Conservation (phyloP, 352 stramenopile species). For the Globisporangium parvum region DNA sequence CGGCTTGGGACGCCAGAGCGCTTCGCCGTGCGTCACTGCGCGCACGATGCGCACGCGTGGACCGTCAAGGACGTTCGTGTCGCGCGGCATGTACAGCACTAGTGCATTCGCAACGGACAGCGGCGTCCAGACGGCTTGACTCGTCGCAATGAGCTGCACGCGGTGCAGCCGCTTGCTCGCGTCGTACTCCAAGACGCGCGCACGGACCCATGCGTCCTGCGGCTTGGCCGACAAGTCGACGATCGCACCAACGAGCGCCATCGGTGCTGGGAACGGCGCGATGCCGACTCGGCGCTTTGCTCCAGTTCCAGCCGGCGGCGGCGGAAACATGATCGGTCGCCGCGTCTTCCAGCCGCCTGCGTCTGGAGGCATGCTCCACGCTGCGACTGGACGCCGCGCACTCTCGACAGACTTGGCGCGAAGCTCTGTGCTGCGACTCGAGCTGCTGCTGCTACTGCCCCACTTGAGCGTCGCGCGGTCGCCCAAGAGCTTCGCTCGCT, state of each 20-base stretch:
- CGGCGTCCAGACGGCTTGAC: slow-evolving; percentile 53
- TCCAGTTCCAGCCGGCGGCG: slow-evolving; percentile 15
- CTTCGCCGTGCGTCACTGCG: slow-evolving; percentile 39
- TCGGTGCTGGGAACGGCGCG: slow-evolving; percentile 44
- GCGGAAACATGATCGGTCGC: slow-evolving; percentile 42
- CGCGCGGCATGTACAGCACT: slow-evolving; percentile 54
- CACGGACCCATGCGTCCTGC: slow-evolving; percentile 64
- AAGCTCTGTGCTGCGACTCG: slow-evolving; percentile 17
- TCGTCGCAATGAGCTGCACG: slow-evolving; percentile 49
- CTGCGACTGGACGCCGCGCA: slow-evolving; percentile 23
- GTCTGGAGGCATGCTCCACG: slow-evolving; percentile 30
- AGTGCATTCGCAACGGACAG: slow-evolving; percentile 55
- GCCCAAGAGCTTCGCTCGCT: slow-evolving; percentile 39
- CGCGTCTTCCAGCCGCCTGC: slow-evolving; percentile 37
- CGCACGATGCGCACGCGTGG: slow-evolving; percentile 58
- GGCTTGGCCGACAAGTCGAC: slow-evolving; percentile 71
- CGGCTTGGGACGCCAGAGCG: slow-evolving; percentile 70
- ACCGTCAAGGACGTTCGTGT: slow-evolving; percentile 51
- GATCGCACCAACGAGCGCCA: slow-evolving; percentile 50
- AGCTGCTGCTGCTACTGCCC: background rate
- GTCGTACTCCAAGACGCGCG: slow-evolving; percentile 67
- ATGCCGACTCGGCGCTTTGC: slow-evolving; percentile 29
- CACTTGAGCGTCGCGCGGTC: slow-evolving; percentile 31
- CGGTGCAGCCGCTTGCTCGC: slow-evolving; percentile 56
- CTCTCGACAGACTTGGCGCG: slow-evolving; percentile 21